Evolutionary conservation across 352 stramenopile genomes (phyloP).

Genomic region (Pythium rhizo-oryzae): DNA sequence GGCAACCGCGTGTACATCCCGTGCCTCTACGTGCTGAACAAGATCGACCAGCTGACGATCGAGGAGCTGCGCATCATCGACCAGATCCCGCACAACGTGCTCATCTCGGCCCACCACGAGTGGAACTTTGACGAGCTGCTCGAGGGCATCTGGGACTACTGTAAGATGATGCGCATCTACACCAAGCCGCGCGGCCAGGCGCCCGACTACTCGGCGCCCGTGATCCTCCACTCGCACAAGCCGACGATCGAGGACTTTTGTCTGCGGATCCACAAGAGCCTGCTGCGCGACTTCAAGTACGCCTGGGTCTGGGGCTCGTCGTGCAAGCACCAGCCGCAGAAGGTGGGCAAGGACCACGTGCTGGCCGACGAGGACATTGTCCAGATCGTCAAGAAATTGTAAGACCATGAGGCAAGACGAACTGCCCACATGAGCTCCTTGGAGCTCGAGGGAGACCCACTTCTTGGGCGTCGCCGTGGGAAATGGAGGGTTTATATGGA

Average conservation of each 20-base stretch:
- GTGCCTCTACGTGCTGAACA: conserved; percentile 99
- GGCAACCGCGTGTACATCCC: conserved; percentile 99
- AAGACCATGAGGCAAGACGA: conserved; percentile 24
- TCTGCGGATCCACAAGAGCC: conserved; percentile 91
- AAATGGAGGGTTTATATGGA: background rate
- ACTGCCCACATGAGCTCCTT: no score
- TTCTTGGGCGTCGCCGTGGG: background rate
- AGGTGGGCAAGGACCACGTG: conserved; percentile 98
- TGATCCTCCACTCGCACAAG: conserved; percentile 96
- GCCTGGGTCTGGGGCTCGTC: conserved; percentile 97
- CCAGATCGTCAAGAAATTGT: conserved; percentile 97
- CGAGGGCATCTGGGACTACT: conserved; percentile 98
- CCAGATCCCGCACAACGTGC: conserved; percentile 98
- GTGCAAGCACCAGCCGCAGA: conserved; percentile 99
- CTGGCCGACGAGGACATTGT: conserved; percentile 99
- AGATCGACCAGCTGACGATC: conserved; percentile 99
- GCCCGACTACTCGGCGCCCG: conserved; percentile 96
- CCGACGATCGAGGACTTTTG: conserved; percentile 98
- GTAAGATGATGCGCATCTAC: conserved; percentile 98
- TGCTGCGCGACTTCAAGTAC: conserved; percentile 93
- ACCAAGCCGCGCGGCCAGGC: conserved; percentile 96
- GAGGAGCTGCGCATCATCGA: conserved; percentile 99
- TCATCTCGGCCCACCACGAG: conserved; percentile 96
- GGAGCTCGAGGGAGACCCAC: background rate
- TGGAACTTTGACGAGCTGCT: conserved; percentile 99